phyloP scores from a whole-genome alignment of 2,329 filamentous ascomycete genomes.

The Sarocladiaceae sp. region DNA sequence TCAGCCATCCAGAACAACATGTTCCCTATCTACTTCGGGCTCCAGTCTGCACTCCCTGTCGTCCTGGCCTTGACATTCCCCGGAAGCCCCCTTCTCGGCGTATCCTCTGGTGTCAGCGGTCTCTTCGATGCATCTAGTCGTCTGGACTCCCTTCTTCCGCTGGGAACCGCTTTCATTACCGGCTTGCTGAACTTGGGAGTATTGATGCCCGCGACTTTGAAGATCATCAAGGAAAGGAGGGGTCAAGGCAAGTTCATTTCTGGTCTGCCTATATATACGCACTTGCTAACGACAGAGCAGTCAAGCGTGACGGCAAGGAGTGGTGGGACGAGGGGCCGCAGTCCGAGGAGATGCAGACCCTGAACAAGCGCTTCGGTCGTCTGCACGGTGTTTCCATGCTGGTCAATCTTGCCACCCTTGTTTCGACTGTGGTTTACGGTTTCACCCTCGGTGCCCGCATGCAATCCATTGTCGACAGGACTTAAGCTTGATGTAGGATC shows the following conservation, averaged over 20 bases:
- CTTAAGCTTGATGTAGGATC: background rate
- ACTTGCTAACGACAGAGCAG: conserved; percentile 30
- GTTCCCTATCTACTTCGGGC: conserved; percentile 82
- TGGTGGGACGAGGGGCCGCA: conserved; percentile 74
- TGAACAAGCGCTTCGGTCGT: conserved; percentile 73
- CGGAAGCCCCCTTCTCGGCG: conserved; percentile 44
- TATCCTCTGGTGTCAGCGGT: conserved; percentile 43
- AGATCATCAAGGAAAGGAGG: conserved; percentile 68
- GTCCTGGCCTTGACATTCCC: conserved; percentile 76
- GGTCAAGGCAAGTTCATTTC: conserved; percentile 58
- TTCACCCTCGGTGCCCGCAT: conserved; percentile 62
- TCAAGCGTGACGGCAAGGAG: conserved; percentile 84
- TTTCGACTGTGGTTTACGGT: conserved; percentile 71
- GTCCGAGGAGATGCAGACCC: conserved; percentile 71
- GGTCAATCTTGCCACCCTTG: conserved; percentile 66
- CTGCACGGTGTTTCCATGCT: conserved; percentile 78
- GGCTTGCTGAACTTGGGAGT: conserved; percentile 64
- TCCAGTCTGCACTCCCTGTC: conserved; percentile 71
- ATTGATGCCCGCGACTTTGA: conserved; percentile 68
- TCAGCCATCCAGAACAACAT: conserved; percentile 70
- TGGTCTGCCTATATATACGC: background rate
- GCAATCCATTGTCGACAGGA: conserved; percentile 27
- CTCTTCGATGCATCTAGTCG: conserved; percentile 55
- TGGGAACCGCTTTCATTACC: conserved; percentile 63
- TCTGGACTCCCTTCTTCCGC: conserved; percentile 59